These are phyloP conservation scores for Acacia melanoxylon DNA, from an alignment of 306 rosid species.

Conservation along the genomic window DNA sequence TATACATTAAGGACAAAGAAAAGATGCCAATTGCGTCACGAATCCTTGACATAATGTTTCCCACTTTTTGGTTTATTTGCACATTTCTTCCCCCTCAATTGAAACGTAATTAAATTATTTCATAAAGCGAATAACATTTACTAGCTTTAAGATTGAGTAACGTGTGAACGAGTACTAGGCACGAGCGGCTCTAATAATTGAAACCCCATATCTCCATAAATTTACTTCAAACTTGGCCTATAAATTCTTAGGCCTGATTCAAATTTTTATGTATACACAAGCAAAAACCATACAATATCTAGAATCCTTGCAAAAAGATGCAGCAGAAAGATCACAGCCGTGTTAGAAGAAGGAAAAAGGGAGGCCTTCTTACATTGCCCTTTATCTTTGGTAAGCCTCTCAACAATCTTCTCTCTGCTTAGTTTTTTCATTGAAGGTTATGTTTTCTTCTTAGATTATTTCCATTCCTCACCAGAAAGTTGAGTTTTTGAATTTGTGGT, in stretches of 20 bases:
- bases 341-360: conserved; percentile 55
- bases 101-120: not conserved
- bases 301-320: conserved; percentile 36
- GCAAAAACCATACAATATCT: not conserved
- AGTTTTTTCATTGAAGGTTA: too few species aligned
- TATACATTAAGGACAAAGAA: not conserved
- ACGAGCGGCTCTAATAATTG: not conserved
- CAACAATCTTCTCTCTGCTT: not conserved
- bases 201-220: not conserved
- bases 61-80: not conserved
- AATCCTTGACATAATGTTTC: not conserved
- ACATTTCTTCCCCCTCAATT: not conserved
- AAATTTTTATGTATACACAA: conserved; percentile 6
- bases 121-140: not conserved
- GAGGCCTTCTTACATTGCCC: conserved; percentile 89
- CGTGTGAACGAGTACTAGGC: conserved; percentile 23
- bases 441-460: too few species aligned
- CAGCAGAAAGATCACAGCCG: conserved; percentile 40
- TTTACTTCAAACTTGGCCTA: conserved; percentile 26
- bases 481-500: not conserved
- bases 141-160: conserved; percentile 3
- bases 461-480: not conserved
- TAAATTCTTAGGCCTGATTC: conserved; percentile 41
- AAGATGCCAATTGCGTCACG: not conserved
- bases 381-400: conserved; percentile 78